Evolutionary conservation across 208 protist species (phyloP).

Genomic region (Herpetomonas tarakana): DNA sequence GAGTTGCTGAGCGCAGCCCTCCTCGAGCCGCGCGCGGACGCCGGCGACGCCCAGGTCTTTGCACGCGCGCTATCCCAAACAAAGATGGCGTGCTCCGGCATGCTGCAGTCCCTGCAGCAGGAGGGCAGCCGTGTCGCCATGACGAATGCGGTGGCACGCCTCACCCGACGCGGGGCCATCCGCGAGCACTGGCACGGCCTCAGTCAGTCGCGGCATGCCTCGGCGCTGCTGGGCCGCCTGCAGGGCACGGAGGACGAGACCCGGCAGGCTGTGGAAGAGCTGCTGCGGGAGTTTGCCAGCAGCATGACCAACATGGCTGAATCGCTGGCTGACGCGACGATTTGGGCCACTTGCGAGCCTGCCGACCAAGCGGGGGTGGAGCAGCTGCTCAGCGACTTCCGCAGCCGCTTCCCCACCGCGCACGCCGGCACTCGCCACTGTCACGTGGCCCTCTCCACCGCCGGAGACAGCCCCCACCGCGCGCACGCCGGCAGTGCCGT

Average conservation of each 20-base stretch:
- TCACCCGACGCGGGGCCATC: conserved; percentile 57
- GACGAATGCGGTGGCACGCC: conserved; percentile 48
- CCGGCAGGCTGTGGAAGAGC: conserved; percentile 15
- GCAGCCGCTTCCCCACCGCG: conserved; percentile 22
- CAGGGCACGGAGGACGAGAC: conserved; percentile 44
- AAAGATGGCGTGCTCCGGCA: conserved; percentile 62
- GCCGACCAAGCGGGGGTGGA: conserved; percentile 54
- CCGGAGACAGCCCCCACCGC: conserved; percentile 14
- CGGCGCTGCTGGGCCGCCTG: conserved; percentile 62
- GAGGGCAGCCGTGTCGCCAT: conserved; percentile 73
- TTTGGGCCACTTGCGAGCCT: conserved; percentile 89
- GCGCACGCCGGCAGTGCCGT: conserved; percentile 2
- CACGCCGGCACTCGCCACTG: conserved; percentile 1
- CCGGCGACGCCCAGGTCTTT: conserved; percentile 61
- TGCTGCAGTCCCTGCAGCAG: conserved; percentile 70
- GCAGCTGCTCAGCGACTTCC: conserved; percentile 36
- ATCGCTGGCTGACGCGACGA: conserved; percentile 35
- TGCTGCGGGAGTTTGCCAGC: conserved; percentile 41
- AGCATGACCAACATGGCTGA: conserved; percentile 38
- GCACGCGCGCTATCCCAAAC: conserved; percentile 58
- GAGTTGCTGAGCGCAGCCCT: conserved; percentile 66
- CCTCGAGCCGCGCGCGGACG: conserved; percentile 58
- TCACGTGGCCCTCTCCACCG: conserved; percentile 21
- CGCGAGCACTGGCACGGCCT: conserved; percentile 79
- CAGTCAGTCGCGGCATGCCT: conserved; percentile 53